These are phyloP conservation scores for Tulasnella sp. DNA, from an alignment of 768 basidiomycete genomes.

Conservation along the genomic window DNA sequence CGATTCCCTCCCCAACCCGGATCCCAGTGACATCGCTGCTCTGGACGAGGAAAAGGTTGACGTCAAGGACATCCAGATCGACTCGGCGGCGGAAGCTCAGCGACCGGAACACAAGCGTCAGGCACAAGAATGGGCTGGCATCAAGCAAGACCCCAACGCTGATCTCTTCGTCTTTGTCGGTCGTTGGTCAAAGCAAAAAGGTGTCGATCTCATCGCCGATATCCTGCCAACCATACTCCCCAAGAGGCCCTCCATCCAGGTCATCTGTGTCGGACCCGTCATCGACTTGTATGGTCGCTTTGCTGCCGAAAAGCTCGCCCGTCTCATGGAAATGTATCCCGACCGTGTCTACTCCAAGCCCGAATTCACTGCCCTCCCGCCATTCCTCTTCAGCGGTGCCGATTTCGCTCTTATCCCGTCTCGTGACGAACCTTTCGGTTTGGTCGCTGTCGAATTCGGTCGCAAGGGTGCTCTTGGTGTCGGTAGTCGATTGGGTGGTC, in stretches of 20 bases:
- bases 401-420: constrained; percentile 95
- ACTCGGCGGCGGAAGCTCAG: constrained; percentile 77
- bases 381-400: constrained; percentile 89
- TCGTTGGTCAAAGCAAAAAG: constrained; percentile 97
- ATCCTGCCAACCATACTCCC: constrained; percentile 88
- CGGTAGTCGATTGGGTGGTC: constrained; percentile 87
- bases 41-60: constrained; percentile 73
- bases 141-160: constrained; percentile 84
- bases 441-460: constrained; percentile 95
- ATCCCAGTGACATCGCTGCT: constrained; percentile 91
- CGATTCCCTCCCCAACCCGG: constrained; percentile 88
- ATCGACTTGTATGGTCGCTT: constrained; percentile 95
- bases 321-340: constrained; percentile 92
- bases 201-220: constrained; percentile 95
- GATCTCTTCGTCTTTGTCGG: constrained; percentile 96
- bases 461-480: constrained; percentile 95
- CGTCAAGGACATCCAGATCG: constrained; percentile 69
- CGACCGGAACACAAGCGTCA: constrained; percentile 88
- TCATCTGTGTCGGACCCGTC: constrained; percentile 88
- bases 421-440: constrained; percentile 92
- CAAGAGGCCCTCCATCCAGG: constrained; percentile 78
- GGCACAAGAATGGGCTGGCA: constrained; percentile 92
- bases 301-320: constrained; percentile 87
- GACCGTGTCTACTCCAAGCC: constrained; percentile 94
- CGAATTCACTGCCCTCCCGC: constrained; percentile 90